A percentile compares a stretch with the other conserved stretches of the same genome.
phyloP scores from a whole-genome alignment of 495 filamentous ascomycete species.

The Symbiotaphrina buchneri region DNA sequence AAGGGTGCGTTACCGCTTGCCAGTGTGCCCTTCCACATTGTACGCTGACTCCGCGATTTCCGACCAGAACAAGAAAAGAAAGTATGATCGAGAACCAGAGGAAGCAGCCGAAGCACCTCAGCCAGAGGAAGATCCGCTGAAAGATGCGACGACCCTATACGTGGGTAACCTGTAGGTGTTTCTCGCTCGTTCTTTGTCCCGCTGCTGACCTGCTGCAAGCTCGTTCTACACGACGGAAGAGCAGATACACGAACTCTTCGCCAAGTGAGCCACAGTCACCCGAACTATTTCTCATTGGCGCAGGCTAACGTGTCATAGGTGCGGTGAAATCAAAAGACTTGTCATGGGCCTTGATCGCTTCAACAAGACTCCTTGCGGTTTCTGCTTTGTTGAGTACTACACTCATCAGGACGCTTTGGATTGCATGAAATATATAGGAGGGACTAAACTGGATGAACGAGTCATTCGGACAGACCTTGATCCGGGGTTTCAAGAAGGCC shows the following conservation, averaged over 20 bases:
- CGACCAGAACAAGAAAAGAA: constrained; percentile 44
- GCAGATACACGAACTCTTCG: constrained; percentile 93
- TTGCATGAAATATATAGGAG: constrained; percentile 95
- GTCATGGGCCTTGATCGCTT: constrained; percentile 97
- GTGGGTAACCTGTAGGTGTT: constrained; percentile 77
- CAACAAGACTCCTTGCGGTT: constrained; percentile 93
- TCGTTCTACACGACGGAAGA: constrained; percentile 99
- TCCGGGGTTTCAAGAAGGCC: constrained; percentile 84
- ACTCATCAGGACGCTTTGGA: constrained; percentile 89
- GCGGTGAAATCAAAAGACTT: constrained; percentile 89
- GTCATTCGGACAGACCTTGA: constrained; percentile 94
- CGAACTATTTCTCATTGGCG: neutral
- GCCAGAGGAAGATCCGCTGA: constrained; percentile 50
- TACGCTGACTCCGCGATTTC: neutral
- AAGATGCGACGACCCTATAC: constrained; percentile 82
- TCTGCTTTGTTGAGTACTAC: constrained; percentile 99
- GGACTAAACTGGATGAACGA: constrained; percentile 95
- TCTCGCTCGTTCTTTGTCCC: no score
- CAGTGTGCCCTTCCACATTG: neutral
- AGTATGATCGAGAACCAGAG: constrained; percentile 25
- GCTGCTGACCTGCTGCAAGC: constrained; percentile 25
- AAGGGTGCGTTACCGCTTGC: constrained; percentile 35
- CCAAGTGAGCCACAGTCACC: constrained; percentile 30
- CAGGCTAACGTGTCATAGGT: constrained; percentile 22
- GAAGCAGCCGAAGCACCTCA: constrained; percentile 22